Percentiles rank a stretch among this genome's conserved stretches.
phyloP scores from a whole-genome alignment of 1,284 basidiomycete species.

The Trametes polyzona region DNA sequence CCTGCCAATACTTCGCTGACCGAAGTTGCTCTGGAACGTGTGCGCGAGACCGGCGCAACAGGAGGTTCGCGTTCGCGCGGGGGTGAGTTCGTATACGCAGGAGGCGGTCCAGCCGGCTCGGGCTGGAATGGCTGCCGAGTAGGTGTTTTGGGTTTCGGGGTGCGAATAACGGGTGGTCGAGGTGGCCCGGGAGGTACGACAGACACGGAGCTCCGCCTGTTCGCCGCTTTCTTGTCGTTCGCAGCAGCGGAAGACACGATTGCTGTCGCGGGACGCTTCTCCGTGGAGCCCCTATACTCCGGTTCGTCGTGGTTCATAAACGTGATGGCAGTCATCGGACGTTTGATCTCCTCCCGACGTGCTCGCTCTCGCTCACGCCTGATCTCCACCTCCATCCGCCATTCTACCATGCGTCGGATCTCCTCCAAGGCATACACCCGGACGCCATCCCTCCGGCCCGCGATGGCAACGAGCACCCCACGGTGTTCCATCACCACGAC shows the following conservation, averaged over 20 bases:
- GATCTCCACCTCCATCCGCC: slow-evolving; percentile 81
- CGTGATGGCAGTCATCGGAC: slow-evolving; percentile 30
- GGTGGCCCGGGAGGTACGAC: slow-evolving; percentile 26
- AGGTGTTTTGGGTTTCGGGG: slow-evolving; percentile 29
- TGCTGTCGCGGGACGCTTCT: slow-evolving; percentile 49
- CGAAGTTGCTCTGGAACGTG: slow-evolving; percentile 55
- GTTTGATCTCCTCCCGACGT: slow-evolving; percentile 68
- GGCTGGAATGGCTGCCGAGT: slow-evolving; percentile 31
- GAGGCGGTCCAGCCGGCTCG: slow-evolving; percentile 53
- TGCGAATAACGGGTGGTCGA: slow-evolving; percentile 24
- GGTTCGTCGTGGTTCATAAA: slow-evolving; percentile 24
- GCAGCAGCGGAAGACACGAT: slow-evolving; percentile 35
- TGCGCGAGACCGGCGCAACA: slow-evolving; percentile 36
- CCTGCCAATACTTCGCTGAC: slow-evolving; percentile 63
- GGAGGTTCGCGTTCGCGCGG: slow-evolving; percentile 33
- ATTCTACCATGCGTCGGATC: slow-evolving; percentile 80
- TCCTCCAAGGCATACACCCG: slow-evolving; percentile 85
- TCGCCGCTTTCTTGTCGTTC: slow-evolving; percentile 26
- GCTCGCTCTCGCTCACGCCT: slow-evolving; percentile 70
- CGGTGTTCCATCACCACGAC: slow-evolving; percentile 89
- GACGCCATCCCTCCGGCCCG: slow-evolving; percentile 79
- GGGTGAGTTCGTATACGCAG: slow-evolving; percentile 52
- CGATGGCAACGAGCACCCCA: slow-evolving; percentile 82
- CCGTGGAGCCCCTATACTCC: slow-evolving; percentile 31
- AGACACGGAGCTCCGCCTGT: slow-evolving; percentile 32